These are phyloP conservation scores for Solanum piurae DNA, from an alignment of 257 asterid genomes.

Conservation along the genomic window DNA sequence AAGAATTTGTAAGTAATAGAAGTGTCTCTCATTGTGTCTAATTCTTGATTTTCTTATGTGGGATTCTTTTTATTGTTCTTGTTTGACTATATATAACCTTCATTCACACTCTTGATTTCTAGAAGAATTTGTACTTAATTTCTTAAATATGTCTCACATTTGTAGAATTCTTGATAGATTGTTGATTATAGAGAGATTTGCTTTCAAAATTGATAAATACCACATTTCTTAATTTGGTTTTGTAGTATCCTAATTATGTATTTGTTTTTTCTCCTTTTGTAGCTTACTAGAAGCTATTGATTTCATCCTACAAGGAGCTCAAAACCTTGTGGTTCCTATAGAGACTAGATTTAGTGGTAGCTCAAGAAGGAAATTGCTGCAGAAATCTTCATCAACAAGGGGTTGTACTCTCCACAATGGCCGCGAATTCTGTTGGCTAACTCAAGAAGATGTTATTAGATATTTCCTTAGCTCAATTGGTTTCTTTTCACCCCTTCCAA, in stretches of 20 bases:
- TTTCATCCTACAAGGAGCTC: conserved; percentile 60
- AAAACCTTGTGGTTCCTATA: conserved; percentile 36
- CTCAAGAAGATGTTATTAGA: conserved; percentile 68
- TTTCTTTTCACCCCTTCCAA: conserved; percentile 50
- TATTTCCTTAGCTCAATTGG: conserved; percentile 66
- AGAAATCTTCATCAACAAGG: conserved; percentile 20
- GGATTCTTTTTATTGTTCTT: not conserved
- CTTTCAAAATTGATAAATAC: not conserved
- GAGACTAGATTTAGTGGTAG: conserved; percentile 5
- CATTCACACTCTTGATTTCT: not conserved
- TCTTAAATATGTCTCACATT: not conserved
- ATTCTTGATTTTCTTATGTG: not conserved
- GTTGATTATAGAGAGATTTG: not conserved
- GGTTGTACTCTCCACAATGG: conserved; percentile 45
- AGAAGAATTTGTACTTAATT: not conserved
- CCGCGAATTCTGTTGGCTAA: conserved; percentile 71
- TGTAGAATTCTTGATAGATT: not conserved
- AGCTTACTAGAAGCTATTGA: conserved; percentile 76
- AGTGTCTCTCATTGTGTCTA: not conserved
- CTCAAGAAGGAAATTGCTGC: conserved; percentile 40
- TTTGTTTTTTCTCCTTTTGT: conserved; percentile 2
- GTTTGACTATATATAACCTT: not conserved
- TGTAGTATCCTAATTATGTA: not conserved
- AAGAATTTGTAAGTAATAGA: not conserved
- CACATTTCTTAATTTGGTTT: not conserved